A percentile compares a stretch with the other conserved stretches of the same genome.
These are phyloP conservation scores for Xylaria hypoxylon DNA, from an alignment of 2,329 filamentous ascomycete genomes.

Conservation along the genomic window DNA sequence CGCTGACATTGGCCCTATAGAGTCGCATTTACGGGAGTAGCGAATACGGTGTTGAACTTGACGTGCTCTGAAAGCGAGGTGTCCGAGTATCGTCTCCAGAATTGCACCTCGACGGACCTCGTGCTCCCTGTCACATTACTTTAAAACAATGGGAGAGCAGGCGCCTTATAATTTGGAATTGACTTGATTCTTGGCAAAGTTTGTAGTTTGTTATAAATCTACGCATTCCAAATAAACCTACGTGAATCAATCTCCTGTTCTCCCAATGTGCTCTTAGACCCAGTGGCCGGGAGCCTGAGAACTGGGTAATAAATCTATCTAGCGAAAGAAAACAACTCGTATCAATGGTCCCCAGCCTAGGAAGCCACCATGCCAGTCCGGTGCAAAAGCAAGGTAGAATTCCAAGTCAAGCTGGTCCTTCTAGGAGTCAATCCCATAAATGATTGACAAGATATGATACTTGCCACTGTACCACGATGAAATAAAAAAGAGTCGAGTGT, in stretches of 20 bases:
- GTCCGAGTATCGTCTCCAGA: constrained; percentile 44
- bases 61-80: constrained; percentile 42
- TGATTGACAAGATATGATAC: background rate
- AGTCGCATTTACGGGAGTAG: constrained; percentile 44
- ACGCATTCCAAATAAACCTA: background rate
- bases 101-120: constrained; percentile 43
- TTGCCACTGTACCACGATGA: background rate
- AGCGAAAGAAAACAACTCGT: background rate
- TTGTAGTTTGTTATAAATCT: background rate
- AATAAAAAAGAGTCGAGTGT: background rate
- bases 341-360: no score
- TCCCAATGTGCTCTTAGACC: background rate
- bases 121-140: constrained; percentile 41
- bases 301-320: background rate
- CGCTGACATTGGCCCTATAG: constrained; percentile 21
- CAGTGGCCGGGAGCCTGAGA: background rate
- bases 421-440: background rate
- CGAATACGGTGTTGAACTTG: constrained; percentile 38
- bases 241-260: background rate
- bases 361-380: background rate
- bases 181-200: no score
- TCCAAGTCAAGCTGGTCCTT: background rate
- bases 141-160: background rate
- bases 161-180: no score
- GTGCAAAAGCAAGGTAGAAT: background rate